These are phyloP conservation scores for Nigrospora sphaerica DNA, from an alignment of 2,329 filamentous ascomycete genomes.

Conservation along the genomic window DNA sequence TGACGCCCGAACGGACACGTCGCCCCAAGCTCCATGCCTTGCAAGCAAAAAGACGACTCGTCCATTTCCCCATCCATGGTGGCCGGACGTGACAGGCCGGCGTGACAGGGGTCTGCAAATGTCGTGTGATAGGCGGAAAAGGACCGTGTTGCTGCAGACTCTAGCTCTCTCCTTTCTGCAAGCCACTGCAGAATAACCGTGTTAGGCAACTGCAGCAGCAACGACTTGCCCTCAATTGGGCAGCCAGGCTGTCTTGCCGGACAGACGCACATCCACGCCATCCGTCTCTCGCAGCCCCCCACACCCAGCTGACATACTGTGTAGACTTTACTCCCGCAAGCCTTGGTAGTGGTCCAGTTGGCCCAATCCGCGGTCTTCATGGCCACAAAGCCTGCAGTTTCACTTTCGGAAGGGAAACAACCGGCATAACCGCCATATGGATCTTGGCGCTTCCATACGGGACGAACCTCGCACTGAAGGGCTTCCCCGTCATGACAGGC, in stretches of 20 bases:
- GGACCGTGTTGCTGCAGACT: too few relatives aligned
- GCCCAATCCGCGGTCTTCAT: background rate
- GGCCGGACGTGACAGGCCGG: too few relatives aligned
- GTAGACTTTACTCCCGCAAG: too few relatives aligned
- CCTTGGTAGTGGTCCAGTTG: background rate
- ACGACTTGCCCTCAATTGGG: background rate
- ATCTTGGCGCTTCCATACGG: slow-evolving; percentile 24
- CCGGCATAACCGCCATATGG: slow-evolving; percentile 24
- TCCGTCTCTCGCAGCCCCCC: background rate
- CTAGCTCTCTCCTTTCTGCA: too few relatives aligned
- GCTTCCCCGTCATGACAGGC: slow-evolving; percentile 11
- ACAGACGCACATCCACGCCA: background rate
- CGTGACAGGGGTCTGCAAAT: too few relatives aligned
- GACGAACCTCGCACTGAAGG: slow-evolving; percentile 21
- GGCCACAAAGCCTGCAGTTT: slow-evolving; percentile 10
- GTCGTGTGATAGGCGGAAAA: too few relatives aligned
- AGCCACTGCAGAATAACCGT: too few relatives aligned
- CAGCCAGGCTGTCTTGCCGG: background rate
- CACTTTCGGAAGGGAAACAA: slow-evolving; percentile 11
- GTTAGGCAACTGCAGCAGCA: background rate
- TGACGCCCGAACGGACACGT: too few relatives aligned
- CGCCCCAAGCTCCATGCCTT: too few relatives aligned
- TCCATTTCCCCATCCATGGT: too few relatives aligned
- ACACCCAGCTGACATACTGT: background rate
- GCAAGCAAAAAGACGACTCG: too few relatives aligned